Evolutionary conservation across 257 asterid genomes (phyloP).

Genomic region (Ajuga chamaepitys): DNA sequence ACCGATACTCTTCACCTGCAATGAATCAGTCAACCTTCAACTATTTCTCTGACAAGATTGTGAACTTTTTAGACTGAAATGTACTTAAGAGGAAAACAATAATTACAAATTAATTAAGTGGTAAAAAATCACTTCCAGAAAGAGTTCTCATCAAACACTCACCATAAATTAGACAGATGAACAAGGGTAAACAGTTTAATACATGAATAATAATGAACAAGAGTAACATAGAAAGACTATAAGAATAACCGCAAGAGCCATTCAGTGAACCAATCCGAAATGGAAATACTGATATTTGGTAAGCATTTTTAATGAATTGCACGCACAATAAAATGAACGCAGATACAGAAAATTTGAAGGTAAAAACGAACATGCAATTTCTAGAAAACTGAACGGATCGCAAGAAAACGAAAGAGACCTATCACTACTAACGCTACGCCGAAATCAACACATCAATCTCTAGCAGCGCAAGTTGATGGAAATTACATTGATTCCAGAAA

Average conservation of each 20-base stretch:
- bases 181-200: not conserved
- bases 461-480: not conserved
- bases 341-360: not conserved
- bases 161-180: not conserved
- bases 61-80: not conserved
- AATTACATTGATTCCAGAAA: not conserved
- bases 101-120: not conserved
- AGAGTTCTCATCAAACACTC: not conserved
- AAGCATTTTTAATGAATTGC: not conserved
- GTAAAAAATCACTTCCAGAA: not conserved
- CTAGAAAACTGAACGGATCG: constrained; percentile 19
- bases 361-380: constrained; percentile 21
- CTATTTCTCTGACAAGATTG: not conserved
- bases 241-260: not conserved
- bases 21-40: not conserved
- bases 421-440: not conserved
- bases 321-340: not conserved
- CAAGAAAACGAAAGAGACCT: constrained; percentile 4
- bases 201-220: not conserved
- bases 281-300: not conserved
- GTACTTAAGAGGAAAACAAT: not conserved
- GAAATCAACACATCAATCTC: constrained; percentile 9
- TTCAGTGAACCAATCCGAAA: not conserved
- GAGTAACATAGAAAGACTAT: not conserved
- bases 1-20: constrained; percentile 22